Evolutionary conservation across 2,329 filamentous ascomycete species (phyloP), one percentile per base, ranked within the genome.

Genomic region (Trematosphaeria pertusa): DNA sequence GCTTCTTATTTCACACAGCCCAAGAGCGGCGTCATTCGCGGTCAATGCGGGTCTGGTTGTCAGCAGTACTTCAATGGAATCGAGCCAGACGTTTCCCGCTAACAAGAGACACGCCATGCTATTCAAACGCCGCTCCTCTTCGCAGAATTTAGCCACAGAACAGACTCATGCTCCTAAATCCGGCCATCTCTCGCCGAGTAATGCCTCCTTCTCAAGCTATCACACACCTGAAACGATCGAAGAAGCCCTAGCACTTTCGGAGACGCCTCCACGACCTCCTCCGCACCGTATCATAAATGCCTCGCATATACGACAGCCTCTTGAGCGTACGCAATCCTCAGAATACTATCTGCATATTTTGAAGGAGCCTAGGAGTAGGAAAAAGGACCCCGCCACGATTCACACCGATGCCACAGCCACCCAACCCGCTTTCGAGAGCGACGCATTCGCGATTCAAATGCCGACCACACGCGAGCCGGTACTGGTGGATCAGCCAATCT

Each of bases 361-460:
- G 37, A 44, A 56, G 26, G 54, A 50, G 20, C 61, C 60, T 4
- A 52, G 48, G 8, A 67, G 61, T 37, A 50, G 59, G 21, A 69
- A 64, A 31, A 64, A 53, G 3, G 55, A 54, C 5, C 49, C 58
- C 30, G 56, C 58, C 1, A 66, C 59, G 0, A 69, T 70, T 15
- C 43, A 47, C 18, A 69, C 67, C 2, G 61, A 70, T 22, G 54
- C 59, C 0, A 60, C 58, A 1, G 55, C 57, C 15, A 50, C 52
- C 1, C 59, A 64, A 3, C 57, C 59, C 5, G 56, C 59, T 2
- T 70, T 70, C 38, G 63, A 70, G 39, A 68, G 63, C 40, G 67
- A 70, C 43, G 62, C 63, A 0, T 70, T 68, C 31, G 65, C 65
- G 9, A 50, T 70, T 5, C 54, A 66, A 9, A 69, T 67, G 64